Base-by-base conservation (phyloP, 116 monocot genomes). In the Posidonia oceanica region DNA sequence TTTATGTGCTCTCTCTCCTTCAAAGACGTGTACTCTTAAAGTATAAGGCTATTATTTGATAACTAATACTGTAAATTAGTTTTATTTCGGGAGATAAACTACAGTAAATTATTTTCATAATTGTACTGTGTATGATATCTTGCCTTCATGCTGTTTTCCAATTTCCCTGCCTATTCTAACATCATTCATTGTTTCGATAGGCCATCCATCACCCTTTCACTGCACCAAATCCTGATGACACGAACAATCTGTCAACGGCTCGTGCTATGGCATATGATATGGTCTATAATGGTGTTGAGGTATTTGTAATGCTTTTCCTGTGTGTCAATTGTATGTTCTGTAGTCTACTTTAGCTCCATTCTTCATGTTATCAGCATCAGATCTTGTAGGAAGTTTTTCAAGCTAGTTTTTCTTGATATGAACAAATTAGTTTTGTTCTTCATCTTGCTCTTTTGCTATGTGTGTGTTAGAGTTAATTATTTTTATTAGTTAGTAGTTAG, bases 281-380 rank as follows among this genome's bases (percentile, higher is more conserved):
- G 91, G 90, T 99, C 65, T 99, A 91, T 78, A 99, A 94, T 80
- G 94, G 99, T 68, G 79, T 86, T 78, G 99, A 99, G 91, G 94
- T 99, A 82, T 57, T 54, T 54, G 6, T 52, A 20, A 41, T 53
- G 15, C 8, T 36, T 18, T 15, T 53, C 41, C 18, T n/a, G 20
- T 66, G 16, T 48, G 1, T 18, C 4, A 44, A 44, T 18, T 66
- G 40, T 66, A 3, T 41, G 40, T 66, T n/a, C 48, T 42, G 20
- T 42, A 3, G 36, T 61, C 36, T 15, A 14, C 3, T 11, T 39
- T 64, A 10, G 40, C 41, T 40, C 14, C 16, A 7, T 64, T 17
- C 14, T 64, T 48, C 12, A 48, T 64, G 64, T 64, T 29, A 23
- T 61, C 23, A 12, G 29, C 23, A 44, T 41, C 5, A 65, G 39